Evolutionary conservation across 768 basidiomycete genomes (phyloP).

Genomic region (Suillus americanus): DNA sequence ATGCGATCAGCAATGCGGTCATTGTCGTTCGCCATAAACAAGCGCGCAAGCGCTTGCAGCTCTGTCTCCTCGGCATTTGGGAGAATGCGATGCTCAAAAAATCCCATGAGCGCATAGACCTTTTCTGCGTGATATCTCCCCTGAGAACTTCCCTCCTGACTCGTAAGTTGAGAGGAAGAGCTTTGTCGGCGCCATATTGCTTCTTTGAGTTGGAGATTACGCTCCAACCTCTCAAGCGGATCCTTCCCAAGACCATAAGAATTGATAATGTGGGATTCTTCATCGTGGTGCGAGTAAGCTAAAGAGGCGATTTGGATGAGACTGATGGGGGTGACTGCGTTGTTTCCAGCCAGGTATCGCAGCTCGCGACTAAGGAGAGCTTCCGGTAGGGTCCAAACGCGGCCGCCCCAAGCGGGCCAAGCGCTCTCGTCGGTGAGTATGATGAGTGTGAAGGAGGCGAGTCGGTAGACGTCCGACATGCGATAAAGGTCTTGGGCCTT

Average conservation of each 20-base stretch:
- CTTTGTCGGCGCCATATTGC: constrained; percentile 22
- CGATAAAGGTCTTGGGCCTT: constrained; percentile 22
- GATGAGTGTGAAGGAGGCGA: constrained; percentile 25
- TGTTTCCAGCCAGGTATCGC: constrained; percentile 14
- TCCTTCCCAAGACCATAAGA: constrained; percentile 17
- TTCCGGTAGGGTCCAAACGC: constrained; percentile 26
- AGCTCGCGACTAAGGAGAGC: constrained; percentile 22
- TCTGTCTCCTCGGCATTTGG: constrained; percentile 18
- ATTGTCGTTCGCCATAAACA: constrained; percentile 26
- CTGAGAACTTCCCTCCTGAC: background rate
- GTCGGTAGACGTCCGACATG: constrained; percentile 23
- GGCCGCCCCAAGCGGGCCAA: constrained; percentile 21
- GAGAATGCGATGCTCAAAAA: constrained; percentile 25
- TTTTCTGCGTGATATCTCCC: constrained; percentile 16
- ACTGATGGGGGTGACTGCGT: constrained; percentile 16
- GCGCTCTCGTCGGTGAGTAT: constrained; percentile 14
- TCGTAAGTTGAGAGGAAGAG: no score
- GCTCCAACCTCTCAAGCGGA: constrained; percentile 24
- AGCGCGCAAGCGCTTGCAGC: constrained; percentile 20
- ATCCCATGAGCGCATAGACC: constrained; percentile 27
- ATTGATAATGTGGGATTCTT: constrained; percentile 24
- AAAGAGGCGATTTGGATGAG: constrained; percentile 24
- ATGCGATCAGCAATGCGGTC: constrained; percentile 23
- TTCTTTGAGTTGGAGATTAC: constrained; percentile 18
- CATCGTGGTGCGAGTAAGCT: constrained; percentile 15